These are phyloP conservation scores for Penicillium concentricum DNA, from an alignment of 2,329 filamentous ascomycete genomes.

Conservation along the genomic window DNA sequence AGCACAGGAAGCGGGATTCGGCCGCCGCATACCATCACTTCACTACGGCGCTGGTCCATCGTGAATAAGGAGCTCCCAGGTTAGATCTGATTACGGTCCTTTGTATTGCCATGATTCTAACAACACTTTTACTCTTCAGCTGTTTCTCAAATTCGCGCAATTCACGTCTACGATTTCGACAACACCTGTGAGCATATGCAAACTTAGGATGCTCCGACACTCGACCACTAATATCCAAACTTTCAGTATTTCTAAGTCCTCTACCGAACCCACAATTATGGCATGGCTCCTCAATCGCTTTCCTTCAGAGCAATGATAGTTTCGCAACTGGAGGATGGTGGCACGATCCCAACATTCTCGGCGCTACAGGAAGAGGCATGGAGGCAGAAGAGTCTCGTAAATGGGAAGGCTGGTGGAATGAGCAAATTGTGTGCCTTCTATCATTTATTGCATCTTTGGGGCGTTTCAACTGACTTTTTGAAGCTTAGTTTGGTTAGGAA, in stretches of 20 bases:
- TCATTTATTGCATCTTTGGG: not conserved
- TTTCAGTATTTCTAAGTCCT: conserved; percentile 81
- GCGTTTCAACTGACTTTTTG: conserved; percentile 21
- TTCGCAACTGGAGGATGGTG: conserved; percentile 92
- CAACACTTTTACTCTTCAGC: conserved; percentile 39
- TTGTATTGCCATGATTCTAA: not conserved
- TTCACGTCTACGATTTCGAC: conserved; percentile 98
- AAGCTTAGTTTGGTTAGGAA: conserved; percentile 70
- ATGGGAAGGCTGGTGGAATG: conserved; percentile 97
- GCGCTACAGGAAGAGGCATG: conserved; percentile 78
- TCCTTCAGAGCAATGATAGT: conserved; percentile 70
- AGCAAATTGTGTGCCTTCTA: conserved; percentile 65
- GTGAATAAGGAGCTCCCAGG: conserved; percentile 69
- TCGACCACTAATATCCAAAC: not conserved
- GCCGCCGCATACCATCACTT: conserved; percentile 62
- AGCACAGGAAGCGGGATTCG: conserved; percentile 9
- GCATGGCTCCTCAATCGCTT: conserved; percentile 74
- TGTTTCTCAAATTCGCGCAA: conserved; percentile 67
- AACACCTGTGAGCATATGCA: conserved; percentile 69
- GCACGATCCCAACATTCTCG: conserved; percentile 86
- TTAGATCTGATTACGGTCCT: conserved; percentile 34
- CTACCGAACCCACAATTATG: conserved; percentile 86
- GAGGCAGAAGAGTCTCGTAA: conserved; percentile 78
- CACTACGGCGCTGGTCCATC: conserved; percentile 81
- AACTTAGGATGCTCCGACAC: not conserved